Conservation (phyloP, 2,329 filamentous ascomycete species). For the Fusarium sp. region DNA sequence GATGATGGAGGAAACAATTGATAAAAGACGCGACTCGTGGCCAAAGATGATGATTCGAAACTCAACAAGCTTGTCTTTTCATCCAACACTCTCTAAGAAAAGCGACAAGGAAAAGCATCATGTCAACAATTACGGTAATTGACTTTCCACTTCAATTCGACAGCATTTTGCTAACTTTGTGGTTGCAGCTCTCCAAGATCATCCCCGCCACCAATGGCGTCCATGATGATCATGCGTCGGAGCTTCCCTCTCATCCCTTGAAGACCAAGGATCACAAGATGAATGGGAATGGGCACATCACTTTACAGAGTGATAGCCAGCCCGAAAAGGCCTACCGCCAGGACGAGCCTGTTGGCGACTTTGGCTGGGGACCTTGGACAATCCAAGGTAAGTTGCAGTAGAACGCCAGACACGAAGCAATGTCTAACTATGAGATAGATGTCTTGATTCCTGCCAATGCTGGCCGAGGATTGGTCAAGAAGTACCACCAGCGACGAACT, state of each 20-base stretch:
- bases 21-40: neutral
- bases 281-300: neutral
- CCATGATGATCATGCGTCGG: neutral
- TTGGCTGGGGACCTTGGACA: conserved; percentile 24
- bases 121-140: neutral
- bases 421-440: neutral
- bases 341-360: conserved; percentile 18
- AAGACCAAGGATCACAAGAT: neutral
- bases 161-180: neutral
- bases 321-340: neutral
- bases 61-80: neutral
- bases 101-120: neutral
- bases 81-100: neutral
- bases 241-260: neutral
- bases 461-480: conserved; percentile 17
- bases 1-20: neutral
- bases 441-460: conserved; percentile 14
- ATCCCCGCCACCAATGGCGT: conserved; percentile 10
- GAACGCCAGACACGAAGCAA: too few relatives aligned
- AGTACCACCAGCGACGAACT: conserved; percentile 18
- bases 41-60: neutral
- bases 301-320: neutral
- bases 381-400: neutral
- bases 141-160: neutral
- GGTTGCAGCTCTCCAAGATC: conserved; percentile 9